A percentile compares a stretch with the other conserved stretches of the same genome.
These are phyloP conservation scores for Coelastrella sp. DNA, from an alignment of 139 green algal species.

Conservation along the genomic window DNA sequence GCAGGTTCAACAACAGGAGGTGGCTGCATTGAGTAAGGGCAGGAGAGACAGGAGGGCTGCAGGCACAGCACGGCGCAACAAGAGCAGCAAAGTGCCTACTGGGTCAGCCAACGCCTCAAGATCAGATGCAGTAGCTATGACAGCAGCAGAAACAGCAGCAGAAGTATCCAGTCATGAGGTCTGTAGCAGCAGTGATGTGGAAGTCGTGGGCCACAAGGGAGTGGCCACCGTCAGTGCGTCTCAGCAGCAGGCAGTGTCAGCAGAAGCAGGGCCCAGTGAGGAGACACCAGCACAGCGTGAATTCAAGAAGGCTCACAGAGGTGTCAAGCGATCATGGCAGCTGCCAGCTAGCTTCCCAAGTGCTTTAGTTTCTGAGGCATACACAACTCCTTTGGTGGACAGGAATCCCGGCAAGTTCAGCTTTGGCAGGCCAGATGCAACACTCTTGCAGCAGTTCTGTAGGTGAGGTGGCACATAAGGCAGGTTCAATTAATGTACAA, in stretches of 20 bases:
- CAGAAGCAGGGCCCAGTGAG: slow-evolving; percentile 7
- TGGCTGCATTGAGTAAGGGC: not conserved
- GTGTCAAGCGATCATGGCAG: slow-evolving; percentile 76
- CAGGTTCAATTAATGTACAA: no score
- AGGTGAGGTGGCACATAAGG: slow-evolving; percentile 16
- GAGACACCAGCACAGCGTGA: slow-evolving; percentile 48
- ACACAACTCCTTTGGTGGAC: slow-evolving; percentile 67
- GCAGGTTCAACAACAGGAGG: no score
- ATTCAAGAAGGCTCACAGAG: slow-evolving; percentile 80
- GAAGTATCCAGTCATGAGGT: not conserved
- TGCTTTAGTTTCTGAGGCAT: slow-evolving; percentile 69
- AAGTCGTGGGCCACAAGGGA: not conserved
- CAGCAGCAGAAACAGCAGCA: slow-evolving; percentile 11
- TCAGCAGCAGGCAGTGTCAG: not conserved
- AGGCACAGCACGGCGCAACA: not conserved
- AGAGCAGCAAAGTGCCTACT: not conserved
- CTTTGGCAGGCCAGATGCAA: slow-evolving; percentile 78
- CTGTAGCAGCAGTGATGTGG: slow-evolving; percentile 25
- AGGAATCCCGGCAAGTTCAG: slow-evolving; percentile 66
- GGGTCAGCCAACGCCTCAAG: not conserved
- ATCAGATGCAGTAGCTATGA: not conserved
- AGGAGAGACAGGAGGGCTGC: not conserved
- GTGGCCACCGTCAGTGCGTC: not conserved
- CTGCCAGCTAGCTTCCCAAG: slow-evolving; percentile 84
- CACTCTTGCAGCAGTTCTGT: slow-evolving; percentile 83